These are phyloP conservation scores for Rhodotorula graminis DNA, from an alignment of 768 basidiomycete species.

Conservation along the genomic window DNA sequence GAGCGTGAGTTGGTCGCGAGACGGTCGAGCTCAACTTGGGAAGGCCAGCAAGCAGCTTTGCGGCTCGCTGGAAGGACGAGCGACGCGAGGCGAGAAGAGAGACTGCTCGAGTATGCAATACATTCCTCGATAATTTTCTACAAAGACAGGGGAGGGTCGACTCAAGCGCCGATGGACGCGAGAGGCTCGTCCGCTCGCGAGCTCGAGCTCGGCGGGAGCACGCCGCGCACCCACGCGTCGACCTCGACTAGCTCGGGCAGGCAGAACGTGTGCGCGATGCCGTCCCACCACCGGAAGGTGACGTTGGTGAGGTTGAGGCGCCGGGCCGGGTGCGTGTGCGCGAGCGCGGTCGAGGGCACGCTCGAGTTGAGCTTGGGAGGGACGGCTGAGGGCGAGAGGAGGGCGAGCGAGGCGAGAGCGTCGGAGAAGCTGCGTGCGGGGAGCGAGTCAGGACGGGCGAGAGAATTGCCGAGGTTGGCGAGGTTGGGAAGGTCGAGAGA, in stretches of 20 bases:
- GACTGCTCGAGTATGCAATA: too few relatives aligned
- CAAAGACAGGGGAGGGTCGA: background rate
- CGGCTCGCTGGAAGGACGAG: too few relatives aligned
- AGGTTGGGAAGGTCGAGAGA: background rate
- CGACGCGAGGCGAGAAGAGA: too few relatives aligned
- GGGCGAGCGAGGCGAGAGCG: constrained; percentile 10
- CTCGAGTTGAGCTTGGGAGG: background rate
- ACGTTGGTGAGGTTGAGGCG: constrained; percentile 14
- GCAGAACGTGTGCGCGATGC: constrained; percentile 14
- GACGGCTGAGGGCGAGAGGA: constrained; percentile 4
- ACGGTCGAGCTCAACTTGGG: too few relatives aligned
- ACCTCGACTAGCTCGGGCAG: constrained; percentile 6
- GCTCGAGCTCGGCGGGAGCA: background rate
- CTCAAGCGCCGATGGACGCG: background rate
- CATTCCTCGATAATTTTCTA: background rate
- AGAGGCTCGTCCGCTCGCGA: background rate
- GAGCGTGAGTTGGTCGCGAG: background rate
- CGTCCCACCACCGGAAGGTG: constrained; percentile 13
- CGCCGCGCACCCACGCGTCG: background rate
- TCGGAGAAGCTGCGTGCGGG: constrained; percentile 1
- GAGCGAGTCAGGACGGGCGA: background rate
- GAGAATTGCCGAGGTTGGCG: background rate
- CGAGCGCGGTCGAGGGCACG: background rate
- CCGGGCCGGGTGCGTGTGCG: background rate
- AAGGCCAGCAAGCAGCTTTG: too few relatives aligned